Evolutionary conservation across 345 rosid species (phyloP), one percentile per base, ranked within the genome.

Genomic region (Anacardium occidentale): DNA sequence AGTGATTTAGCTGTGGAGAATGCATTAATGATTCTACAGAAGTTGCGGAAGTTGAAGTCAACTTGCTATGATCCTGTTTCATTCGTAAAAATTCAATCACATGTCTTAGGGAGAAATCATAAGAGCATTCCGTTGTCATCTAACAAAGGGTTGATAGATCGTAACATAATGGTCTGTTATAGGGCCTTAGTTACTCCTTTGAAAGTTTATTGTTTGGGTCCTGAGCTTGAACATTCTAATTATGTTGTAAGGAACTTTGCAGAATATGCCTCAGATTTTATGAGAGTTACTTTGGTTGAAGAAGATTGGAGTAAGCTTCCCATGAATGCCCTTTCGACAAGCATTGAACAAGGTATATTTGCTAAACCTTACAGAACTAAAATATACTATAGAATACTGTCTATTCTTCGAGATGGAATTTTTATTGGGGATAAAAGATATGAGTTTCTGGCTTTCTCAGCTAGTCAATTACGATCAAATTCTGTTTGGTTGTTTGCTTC

Each of bases 401-500:
- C 88, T 48, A 64, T 90, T 72, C 91, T 94, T 77, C 77, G 70
- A 71, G 86, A 91, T 72, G 98, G 97, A 52, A 83, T 91, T 78
- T 80, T 76, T 44, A 85, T 94, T 18, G 98, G 96, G 69, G 70
- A 81, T 45, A 94, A 91, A 74, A 83, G 65, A 64, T 94, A 87
- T 47, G 89, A 90, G 85, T 94, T 94, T 85, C 83, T 94, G 60
- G 98, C 98, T 68, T 94, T 94, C 79, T 94, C 98, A 3, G 97
- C 98, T 2, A 91, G 98, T 75, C 98, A 94, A 74, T 81, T 94
- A 52, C 88, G 97, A 65, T 91, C 93, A 76, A 91, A 83, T 72
- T 88, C 98, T 21, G 91, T 88, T 63, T 94, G 98, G 98, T 90
- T 92, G 97, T 94, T 94, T 87, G 93, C 98, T 59, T 94, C 95